A percentile compares a stretch with the other conserved stretches of the same genome.
phyloP scores from a whole-genome alignment of 768 basidiomycete genomes.

The Lyophyllum semitale region DNA sequence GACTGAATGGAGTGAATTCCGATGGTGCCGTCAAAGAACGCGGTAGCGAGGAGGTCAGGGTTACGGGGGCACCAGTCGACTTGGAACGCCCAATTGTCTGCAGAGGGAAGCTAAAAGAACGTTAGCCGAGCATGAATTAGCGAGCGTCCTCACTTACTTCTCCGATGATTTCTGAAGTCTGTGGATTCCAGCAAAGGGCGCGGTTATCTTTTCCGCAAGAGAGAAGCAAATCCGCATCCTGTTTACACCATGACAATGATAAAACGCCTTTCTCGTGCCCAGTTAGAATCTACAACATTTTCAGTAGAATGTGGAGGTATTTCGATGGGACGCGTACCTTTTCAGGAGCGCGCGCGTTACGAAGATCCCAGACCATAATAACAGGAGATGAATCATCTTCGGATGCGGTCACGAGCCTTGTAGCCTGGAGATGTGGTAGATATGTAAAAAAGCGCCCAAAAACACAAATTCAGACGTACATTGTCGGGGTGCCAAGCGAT shows the following conservation, averaged over 20 bases:
- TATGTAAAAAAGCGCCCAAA: not conserved
- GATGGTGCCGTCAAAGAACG: constrained; percentile 94
- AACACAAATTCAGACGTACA: constrained; percentile 47
- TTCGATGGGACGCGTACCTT: constrained; percentile 52
- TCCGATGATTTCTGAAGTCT: constrained; percentile 87
- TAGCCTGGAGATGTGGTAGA: constrained; percentile 61
- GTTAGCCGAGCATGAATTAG: not conserved
- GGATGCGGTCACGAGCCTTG: constrained; percentile 91
- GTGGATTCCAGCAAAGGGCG: constrained; percentile 94
- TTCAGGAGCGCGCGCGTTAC: constrained; percentile 97
- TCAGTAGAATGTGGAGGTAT: constrained; percentile 4
- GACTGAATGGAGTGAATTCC: constrained; percentile 92
- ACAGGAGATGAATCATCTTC: constrained; percentile 96
- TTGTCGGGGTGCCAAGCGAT: constrained; percentile 99
- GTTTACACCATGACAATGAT: constrained; percentile 94
- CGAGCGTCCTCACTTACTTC: constrained; percentile 57
- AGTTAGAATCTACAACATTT: constrained; percentile 72
- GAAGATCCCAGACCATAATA: constrained; percentile 98
- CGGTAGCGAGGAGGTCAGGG: constrained; percentile 85
- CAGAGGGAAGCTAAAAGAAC: constrained; percentile 69
- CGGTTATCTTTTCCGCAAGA: constrained; percentile 98
- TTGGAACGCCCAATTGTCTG: constrained; percentile 97
- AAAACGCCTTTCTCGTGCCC: constrained; percentile 97
- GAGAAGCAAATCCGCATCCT: constrained; percentile 88
- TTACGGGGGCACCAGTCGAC: constrained; percentile 94